Base-by-base conservation (phyloP, 2,329 filamentous ascomycete genomes). In the Nemania serpens region DNA sequence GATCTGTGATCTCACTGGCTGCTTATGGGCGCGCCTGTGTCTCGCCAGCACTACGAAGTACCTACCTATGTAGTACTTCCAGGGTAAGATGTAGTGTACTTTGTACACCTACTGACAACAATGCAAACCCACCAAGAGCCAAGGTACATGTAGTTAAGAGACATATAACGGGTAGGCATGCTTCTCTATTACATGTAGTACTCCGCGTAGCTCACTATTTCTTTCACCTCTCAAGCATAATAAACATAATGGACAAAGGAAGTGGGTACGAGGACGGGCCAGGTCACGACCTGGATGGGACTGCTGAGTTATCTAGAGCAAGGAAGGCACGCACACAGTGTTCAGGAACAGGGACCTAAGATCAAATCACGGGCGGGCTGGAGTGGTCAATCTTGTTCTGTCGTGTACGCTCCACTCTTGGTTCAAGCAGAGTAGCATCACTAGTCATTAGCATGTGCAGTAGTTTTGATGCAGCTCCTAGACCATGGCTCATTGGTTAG, bases 401-500 rank as follows among this genome's bases (percentile, higher is more conserved):
- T 47, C 25, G 25, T 29, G 25, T 29, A 29, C 7, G 25, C 25
- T 7, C 25, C 25, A 29, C 25, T 29, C 25, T 29, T 29, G 25
- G 25, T 29, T 29, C 25, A 29, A 6, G 37, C 62, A 60, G 50
- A 61, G 63, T 65, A 20, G 61, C 46, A 65, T 63, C 34, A 47
- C 63, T 63, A 65, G 53, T 39, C 22, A 46, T 48, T 65, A 63
- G 58, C 22, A 42, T 58, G 42, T 61, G 63, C 63, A 63, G 56
- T 65, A 65, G 61, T 58, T 57, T 58, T 36, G 51, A 58, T 36
- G 51, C 41, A 52, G 55, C 41, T 59, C 22, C n/a, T 36, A 9
- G 25, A 15, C 18, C 15, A 39, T 29, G 18, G 45, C 13, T 54
- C 42, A 64, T 64, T 64, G 62, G 62, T 20, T 25, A 33, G 43